Percentiles rank a stretch among this genome's conserved stretches.
Evolutionary conservation across 108 stramenopile species (phyloP).

Genomic region (Pseudonitzschia delicatissima): DNA sequence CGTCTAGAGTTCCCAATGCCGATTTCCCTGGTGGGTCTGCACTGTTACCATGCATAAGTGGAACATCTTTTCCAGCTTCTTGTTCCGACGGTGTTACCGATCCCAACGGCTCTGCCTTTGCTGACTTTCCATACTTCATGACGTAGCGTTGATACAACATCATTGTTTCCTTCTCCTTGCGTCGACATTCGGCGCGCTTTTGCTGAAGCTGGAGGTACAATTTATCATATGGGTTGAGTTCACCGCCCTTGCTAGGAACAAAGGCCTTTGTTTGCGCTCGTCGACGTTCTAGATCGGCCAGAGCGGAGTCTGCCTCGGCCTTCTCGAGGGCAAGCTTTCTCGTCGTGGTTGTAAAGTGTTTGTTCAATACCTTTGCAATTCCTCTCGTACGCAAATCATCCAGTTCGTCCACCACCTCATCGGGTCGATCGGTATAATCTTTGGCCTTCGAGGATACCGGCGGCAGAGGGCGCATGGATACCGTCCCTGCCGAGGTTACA

Average conservation of each 20-base stretch:
- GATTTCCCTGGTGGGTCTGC: slow-evolving; percentile 3
- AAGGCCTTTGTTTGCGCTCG: slow-evolving; percentile 35
- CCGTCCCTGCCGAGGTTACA: neutral
- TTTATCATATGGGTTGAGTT: slow-evolving; percentile 33
- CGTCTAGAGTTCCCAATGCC: slow-evolving; percentile 18
- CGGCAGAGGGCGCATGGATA: slow-evolving; percentile 1
- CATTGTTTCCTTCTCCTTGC: slow-evolving; percentile 53
- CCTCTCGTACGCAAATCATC: slow-evolving; percentile 55
- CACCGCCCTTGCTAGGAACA: slow-evolving; percentile 31
- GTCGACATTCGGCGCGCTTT: slow-evolving; percentile 41
- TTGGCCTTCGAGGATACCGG: slow-evolving; percentile 38
- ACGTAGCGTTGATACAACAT: slow-evolving; percentile 54
- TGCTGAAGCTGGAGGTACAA: slow-evolving; percentile 41
- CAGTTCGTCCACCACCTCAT: slow-evolving; percentile 40
- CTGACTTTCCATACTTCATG: slow-evolving; percentile 41
- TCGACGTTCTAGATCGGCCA: slow-evolving; percentile 45
- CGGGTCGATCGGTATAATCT: slow-evolving; percentile 30
- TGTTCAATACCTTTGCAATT: slow-evolving; percentile 55
- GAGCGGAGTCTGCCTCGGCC: slow-evolving; percentile 51
- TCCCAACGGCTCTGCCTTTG: slow-evolving; percentile 1
- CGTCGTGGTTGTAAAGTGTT: slow-evolving; percentile 55
- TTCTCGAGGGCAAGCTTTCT: slow-evolving; percentile 45
- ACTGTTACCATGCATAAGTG: neutral
- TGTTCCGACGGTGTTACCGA: neutral
- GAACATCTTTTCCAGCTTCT: neutral